These are phyloP conservation scores for Metschnikowia henanensis DNA, from an alignment of 805 yeast genomes.

Conservation along the genomic window DNA sequence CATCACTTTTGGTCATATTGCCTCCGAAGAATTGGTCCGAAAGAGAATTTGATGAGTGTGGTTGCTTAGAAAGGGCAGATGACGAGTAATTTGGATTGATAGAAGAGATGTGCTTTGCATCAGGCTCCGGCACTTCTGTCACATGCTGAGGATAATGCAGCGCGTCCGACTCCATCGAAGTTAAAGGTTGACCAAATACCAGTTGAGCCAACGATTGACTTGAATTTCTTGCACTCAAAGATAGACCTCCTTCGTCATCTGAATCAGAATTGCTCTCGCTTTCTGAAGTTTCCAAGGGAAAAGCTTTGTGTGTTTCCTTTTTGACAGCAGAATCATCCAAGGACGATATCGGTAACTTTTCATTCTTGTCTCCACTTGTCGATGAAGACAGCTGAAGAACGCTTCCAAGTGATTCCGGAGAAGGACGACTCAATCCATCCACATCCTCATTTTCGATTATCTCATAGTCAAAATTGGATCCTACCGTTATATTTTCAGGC, in stretches of 20 bases:
- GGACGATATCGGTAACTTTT: slow-evolving; percentile 20
- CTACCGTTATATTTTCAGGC: slow-evolving; percentile 45
- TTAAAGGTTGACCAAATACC: slow-evolving; percentile 30
- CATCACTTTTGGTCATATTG: slow-evolving; percentile 18
- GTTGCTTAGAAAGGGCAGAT: slow-evolving; percentile 40
- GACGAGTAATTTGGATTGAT: slow-evolving; percentile 38
- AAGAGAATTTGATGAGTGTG: slow-evolving; percentile 41
- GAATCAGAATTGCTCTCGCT: slow-evolving; percentile 23
- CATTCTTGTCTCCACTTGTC: slow-evolving; percentile 4
- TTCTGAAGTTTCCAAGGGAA: slow-evolving; percentile 13
- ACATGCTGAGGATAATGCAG: slow-evolving; percentile 23
- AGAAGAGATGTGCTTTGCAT: slow-evolving; percentile 24
- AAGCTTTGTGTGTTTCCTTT: slow-evolving; percentile 10
- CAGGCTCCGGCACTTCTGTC: slow-evolving; percentile 25
- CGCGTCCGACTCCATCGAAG: slow-evolving; percentile 15
- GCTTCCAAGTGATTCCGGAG: slow-evolving; percentile 18
- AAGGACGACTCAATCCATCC: slow-evolving; percentile 11
- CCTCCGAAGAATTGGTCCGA: slow-evolving; percentile 39
- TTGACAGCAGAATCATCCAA: slow-evolving; percentile 19
- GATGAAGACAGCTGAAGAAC: background rate
- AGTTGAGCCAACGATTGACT: slow-evolving; percentile 46
- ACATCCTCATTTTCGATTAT: slow-evolving; percentile 28
- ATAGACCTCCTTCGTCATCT: slow-evolving; percentile 35
- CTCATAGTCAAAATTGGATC: slow-evolving; percentile 41
- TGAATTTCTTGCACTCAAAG: slow-evolving; percentile 39